Base-by-base conservation (phyloP, 768 basidiomycete species). In the Suillus hirtellus region DNA sequence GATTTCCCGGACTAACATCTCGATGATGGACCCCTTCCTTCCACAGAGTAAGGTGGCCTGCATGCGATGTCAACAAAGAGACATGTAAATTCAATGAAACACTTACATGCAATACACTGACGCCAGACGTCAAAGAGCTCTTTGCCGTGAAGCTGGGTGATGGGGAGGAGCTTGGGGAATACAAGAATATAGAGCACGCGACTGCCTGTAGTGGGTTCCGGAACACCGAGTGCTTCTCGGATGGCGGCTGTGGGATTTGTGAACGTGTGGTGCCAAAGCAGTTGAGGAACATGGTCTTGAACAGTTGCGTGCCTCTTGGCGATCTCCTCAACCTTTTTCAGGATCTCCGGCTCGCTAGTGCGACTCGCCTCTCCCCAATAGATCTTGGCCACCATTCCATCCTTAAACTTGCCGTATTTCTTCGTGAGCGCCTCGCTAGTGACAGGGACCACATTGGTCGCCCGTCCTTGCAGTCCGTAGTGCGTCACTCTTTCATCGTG, bases 381-480 rank as follows among this genome's bases (percentile, higher is more conserved):
- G 6, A 24, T 49, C 14, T 14, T 49, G 21, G n/a, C 19, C 11
- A 40, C 59, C 47, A 49, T 49, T 2, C 47, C 47, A 8, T 49
- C 21, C 47, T 49, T 6, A 21, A 49, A 1, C 12, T 24, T 49
- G 0, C 14, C 12, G 21, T 47, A 47, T 47, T 47, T 47, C 12
- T 21, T 47, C 21, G 46, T 0, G 11, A 60, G 35, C 3, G 17
- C 42, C 24, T 52, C 15, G 27, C 44, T 37, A 10, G 60, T 52
- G 42, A 60, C 34, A 31, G 34, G 21, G 19, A 52, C 34, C 8
- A 60, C 60, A 54, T 60, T 54, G 34, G 47, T 60, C 2, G 60
- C 46, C 11, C 49, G 34, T 19, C 60, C 46, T 37, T 50, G 40
- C 2, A 60, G n/a, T n/a, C 60, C 47, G 37, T 49, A 53, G 34